phyloP scores from a whole-genome alignment of 805 yeast genomes.

The Yarrowia sp. region DNA sequence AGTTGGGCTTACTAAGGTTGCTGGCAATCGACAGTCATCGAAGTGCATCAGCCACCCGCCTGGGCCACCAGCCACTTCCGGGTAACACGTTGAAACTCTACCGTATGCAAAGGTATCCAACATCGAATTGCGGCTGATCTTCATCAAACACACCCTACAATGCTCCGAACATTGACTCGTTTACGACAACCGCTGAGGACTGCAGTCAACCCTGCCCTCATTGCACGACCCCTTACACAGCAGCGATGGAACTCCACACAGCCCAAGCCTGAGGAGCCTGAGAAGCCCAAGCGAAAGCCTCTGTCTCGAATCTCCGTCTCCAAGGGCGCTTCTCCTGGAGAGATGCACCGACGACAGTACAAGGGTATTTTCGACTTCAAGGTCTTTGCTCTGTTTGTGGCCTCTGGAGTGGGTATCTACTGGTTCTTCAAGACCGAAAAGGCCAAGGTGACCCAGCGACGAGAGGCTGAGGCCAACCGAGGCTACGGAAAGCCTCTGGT shows the following conservation, averaged over 20 bases:
- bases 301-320: slow-evolving; percentile 22
- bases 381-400: slow-evolving; percentile 64
- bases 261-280: slow-evolving; percentile 1
- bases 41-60: neutral
- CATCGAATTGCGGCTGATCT: neutral
- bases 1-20: no score
- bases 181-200: slow-evolving; percentile 9
- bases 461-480: slow-evolving; percentile 78
- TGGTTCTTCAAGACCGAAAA: slow-evolving; percentile 74
- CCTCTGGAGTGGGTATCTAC: slow-evolving; percentile 69
- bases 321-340: slow-evolving; percentile 27
- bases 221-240: neutral
- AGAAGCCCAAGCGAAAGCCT: slow-evolving; percentile 12
- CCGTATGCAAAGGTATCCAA: neutral
- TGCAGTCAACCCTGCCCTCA: neutral
- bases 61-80: slow-evolving; percentile 12
- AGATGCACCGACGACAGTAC: slow-evolving; percentile 37
- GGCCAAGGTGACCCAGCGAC: slow-evolving; percentile 66
- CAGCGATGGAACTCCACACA: slow-evolving; percentile 27
- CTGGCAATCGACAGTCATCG: neutral
- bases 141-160: neutral
- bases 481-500: slow-evolving; percentile 89
- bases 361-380: slow-evolving; percentile 66
- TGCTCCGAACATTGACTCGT: slow-evolving; percentile 22
- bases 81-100: slow-evolving; percentile 17